Evolutionary conservation across 352 stramenopile genomes (phyloP).

Genomic region (Phytophthora boehmeriae): DNA sequence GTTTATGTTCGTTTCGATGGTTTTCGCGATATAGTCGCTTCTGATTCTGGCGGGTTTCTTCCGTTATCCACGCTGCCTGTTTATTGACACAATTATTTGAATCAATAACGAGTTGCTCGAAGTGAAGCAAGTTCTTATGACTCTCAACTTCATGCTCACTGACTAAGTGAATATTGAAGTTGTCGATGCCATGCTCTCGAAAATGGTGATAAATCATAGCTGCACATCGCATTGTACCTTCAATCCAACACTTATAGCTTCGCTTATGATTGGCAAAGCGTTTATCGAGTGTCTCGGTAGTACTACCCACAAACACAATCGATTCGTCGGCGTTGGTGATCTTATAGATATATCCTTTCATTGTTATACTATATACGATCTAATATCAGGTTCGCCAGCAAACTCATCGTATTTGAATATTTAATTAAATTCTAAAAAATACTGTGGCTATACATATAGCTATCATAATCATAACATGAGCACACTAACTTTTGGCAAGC

Average conservation of each 20-base stretch:
- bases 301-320: conserved; percentile 24
- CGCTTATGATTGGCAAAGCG: neutral
- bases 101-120: conserved; percentile 22
- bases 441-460: conserved; percentile 1
- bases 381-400: no score
- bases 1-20: neutral
- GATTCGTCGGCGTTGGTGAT: conserved; percentile 17
- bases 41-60: neutral
- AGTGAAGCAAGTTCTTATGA: conserved; percentile 11
- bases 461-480: no score
- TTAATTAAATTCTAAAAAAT: conserved; percentile 3
- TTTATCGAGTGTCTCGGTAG: neutral
- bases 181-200: conserved; percentile 9
- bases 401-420: neutral
- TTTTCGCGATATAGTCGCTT: conserved; percentile 10
- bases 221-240: neutral
- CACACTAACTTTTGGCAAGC: neutral
- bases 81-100: conserved; percentile 23
- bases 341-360: conserved; percentile 27
- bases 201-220: conserved; percentile 18
- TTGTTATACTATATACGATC: conserved; percentile 26
- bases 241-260: conserved; percentile 1
- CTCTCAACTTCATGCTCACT: conserved; percentile 20
- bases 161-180: conserved; percentile 17
- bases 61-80: conserved; percentile 7